Base-by-base conservation (phyloP, 2,329 filamentous ascomycete genomes). In the Exophiala calicioides region DNA sequence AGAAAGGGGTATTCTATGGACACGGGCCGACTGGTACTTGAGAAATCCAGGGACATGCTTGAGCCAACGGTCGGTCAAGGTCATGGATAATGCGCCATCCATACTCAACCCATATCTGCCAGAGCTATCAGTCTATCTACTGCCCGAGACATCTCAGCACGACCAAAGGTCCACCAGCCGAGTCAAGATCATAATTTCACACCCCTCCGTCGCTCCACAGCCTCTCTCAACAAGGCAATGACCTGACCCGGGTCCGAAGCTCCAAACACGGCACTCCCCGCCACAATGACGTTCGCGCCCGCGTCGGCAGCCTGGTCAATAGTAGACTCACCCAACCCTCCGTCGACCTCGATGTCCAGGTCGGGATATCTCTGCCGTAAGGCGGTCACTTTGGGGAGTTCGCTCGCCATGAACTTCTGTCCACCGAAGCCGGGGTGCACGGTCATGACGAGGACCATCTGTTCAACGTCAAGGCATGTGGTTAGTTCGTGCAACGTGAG, bases 391-490 rank as follows among this genome's bases (percentile, higher is more conserved):
- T 98, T 98, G 64, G 91, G 90, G 58, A 98, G 81, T 73, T 95
- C 89, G 5, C 88, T 88, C 9, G 89, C 84, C 90, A 97, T 97
- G 77, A 98, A 98, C 65, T 95, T 96, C 67, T 98, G 93, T 5
- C 93, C 93, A 54, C 93, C 93, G 65, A 98, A 98, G 34, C 93
- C 93, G 33, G 93, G 93, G 71, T 98, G 82, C 32, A 98, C 93
- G 1, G 93, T 98, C 93, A 98, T 98, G 51, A 98, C 81, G 13
- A 98, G 82, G 27, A 95, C 90, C 93, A 98, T 98, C 91, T 96
- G 54, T 8, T 29, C 4, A 6, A 16, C 23, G 15, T 20, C 1
- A 32, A 20, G 6, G 10, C 4, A 38, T 42, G 26, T 33, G n/a
- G 36, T 51, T 30, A 51, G 47, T 24, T n/a, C 3, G 10, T 29